These are phyloP conservation scores for Ascomycota sp. DNA, from an alignment of 2,329 filamentous ascomycete species.

Conservation along the genomic window DNA sequence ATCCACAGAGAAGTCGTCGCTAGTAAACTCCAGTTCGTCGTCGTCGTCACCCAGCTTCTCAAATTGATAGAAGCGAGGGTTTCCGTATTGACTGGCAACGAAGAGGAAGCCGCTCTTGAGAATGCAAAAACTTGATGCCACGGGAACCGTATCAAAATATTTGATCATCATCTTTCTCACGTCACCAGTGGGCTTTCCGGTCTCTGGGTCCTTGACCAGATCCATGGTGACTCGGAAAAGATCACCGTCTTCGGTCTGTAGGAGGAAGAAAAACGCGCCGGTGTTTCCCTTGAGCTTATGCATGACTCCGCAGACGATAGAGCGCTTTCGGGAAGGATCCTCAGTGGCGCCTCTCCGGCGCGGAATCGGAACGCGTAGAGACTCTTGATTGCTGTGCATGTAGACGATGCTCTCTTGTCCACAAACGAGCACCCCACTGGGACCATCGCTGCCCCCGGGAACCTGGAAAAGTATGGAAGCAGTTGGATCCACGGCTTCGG, in stretches of 20 bases:
- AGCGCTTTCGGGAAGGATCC: constrained; percentile 73
- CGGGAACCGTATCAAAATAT: constrained; percentile 89
- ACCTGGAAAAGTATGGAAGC: constrained; percentile 86
- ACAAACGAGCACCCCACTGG: constrained; percentile 85
- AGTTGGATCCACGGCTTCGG: constrained; percentile 74
- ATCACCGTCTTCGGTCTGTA: constrained; percentile 95
- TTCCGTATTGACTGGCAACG: constrained; percentile 75
- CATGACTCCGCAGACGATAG: constrained; percentile 79
- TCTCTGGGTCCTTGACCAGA: constrained; percentile 53
- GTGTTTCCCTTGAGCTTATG: constrained; percentile 69
- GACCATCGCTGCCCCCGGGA: constrained; percentile 77
- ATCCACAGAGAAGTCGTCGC: constrained; percentile 62
- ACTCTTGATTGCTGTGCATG: constrained; percentile 82
- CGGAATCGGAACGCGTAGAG: constrained; percentile 74
- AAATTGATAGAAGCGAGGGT: constrained; percentile 90
- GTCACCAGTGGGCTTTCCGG: constrained; percentile 57
- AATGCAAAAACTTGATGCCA: constrained; percentile 72
- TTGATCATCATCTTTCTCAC: constrained; percentile 76
- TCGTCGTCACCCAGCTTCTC: constrained; percentile 92
- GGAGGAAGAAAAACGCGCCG: constrained; percentile 86
- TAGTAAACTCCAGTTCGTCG: constrained; percentile 66
- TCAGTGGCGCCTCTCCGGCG: constrained; percentile 70
- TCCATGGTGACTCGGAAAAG: constrained; percentile 91
- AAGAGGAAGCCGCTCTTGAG: constrained; percentile 91
- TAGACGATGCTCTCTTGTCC: constrained; percentile 90